Evolutionary conservation across 495 filamentous ascomycete genomes (phyloP).

Genomic region (Chaetomium fimeti): DNA sequence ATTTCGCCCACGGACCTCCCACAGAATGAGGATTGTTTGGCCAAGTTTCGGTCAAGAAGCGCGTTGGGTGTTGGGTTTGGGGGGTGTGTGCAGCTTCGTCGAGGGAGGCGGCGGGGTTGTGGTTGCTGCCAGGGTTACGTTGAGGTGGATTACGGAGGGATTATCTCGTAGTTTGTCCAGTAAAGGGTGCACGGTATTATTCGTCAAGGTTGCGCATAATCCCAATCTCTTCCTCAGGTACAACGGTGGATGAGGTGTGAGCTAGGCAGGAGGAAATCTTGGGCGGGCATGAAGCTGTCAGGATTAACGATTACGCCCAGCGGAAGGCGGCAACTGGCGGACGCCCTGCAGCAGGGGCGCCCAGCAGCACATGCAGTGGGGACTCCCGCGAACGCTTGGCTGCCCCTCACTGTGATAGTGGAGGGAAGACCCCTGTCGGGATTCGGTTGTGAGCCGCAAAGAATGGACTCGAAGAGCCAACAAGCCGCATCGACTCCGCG

Average conservation of each 20-base stretch:
- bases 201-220: background rate
- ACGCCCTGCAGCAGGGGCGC: background rate
- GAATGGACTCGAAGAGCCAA: constrained; percentile 3
- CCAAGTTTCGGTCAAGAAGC: background rate
- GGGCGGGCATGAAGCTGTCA: background rate
- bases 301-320: background rate
- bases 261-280: background rate
- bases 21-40: background rate
- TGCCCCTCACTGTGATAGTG: constrained; percentile 12
- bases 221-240: background rate
- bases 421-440: constrained; percentile 1
- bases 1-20: background rate
- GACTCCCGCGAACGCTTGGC: background rate
- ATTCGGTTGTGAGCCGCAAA: constrained; percentile 5
- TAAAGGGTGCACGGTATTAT: background rate
- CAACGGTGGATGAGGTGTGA: background rate
- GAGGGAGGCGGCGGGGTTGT: constrained; percentile 3
- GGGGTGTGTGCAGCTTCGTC: background rate
- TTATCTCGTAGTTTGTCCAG: background rate
- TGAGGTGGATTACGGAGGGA: background rate
- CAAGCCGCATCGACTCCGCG: background rate
- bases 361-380: constrained; percentile 1
- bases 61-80: background rate
- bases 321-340: constrained; percentile 5
- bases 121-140: constrained; percentile 7